A percentile compares a stretch with the other conserved stretches of the same genome.
Evolutionary conservation across 108 stramenopile species (phyloP).

Genomic region (Cyclotella baltica): DNA sequence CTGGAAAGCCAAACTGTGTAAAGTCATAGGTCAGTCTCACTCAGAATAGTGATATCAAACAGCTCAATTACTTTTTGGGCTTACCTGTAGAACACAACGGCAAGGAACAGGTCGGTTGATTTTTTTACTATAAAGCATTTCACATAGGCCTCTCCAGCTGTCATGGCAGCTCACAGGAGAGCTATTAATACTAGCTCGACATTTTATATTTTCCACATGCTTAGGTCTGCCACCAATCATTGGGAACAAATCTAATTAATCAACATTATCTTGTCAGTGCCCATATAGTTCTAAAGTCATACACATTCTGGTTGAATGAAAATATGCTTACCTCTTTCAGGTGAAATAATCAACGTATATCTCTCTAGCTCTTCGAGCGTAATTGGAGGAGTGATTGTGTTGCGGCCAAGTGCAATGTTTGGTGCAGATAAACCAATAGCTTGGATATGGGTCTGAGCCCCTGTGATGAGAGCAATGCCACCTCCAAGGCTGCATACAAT

Average conservation of each 20-base stretch:
- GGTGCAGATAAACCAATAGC: constrained; percentile 46
- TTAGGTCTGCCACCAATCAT: constrained; percentile 44
- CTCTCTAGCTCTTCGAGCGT: constrained; percentile 33
- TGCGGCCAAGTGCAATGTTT: constrained; percentile 50
- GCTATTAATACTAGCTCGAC: constrained; percentile 54
- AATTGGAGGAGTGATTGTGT: constrained; percentile 39
- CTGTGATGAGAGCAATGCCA: constrained; percentile 52
- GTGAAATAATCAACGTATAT: constrained; percentile 44
- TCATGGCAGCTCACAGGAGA: constrained; percentile 65
- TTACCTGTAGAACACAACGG: constrained; percentile 53
- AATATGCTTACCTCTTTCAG: constrained; percentile 23
- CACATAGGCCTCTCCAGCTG: constrained; percentile 58
- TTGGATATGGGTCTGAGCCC: constrained; percentile 34
- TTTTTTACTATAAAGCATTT: constrained; percentile 61
- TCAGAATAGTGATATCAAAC: neutral
- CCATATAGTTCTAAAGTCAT: neutral
- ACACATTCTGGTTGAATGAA: neutral
- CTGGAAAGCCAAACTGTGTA: neutral
- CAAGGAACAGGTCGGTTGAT: constrained; percentile 61
- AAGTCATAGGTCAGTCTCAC: neutral
- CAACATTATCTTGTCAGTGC: neutral
- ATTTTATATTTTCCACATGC: constrained; percentile 65
- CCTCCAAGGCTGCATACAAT: constrained; percentile 35
- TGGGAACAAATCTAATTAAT: constrained; percentile 27
- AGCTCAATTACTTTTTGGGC: neutral